Evolutionary conservation across 2,329 filamentous ascomycete genomes (phyloP), one percentile per base, ranked within the genome.

Genomic region (Monilinia fructigena): DNA sequence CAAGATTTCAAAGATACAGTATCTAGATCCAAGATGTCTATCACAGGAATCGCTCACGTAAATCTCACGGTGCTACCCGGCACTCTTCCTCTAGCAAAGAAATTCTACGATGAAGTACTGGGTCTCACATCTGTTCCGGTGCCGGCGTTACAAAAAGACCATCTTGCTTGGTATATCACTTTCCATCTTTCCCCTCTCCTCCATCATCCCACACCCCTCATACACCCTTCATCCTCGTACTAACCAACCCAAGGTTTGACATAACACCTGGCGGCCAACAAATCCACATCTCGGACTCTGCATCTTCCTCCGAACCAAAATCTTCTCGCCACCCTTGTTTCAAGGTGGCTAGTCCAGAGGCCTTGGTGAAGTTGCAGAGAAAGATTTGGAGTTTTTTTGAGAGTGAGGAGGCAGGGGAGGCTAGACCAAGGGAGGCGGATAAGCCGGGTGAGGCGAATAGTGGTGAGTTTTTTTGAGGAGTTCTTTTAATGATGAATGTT

Each of bases 251-350:
- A 45, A 74, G 77, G 80, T 85, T 88, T 77, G 83, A 88, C 72
- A 83, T 88, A 65, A 83, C 79, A 18, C 77, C 77, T 8, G 75
- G 75, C 3, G 80, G 81, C 1, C 85, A 87, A 72, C 84, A 87
- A 76, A 78, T 88, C 18, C 85, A 87, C 72, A 75, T 87, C 60
- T 82, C 82, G 0, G 78, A 80, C 65, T 83, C 82, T 0, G 62
- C 60, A 28, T 63, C 53, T 1, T 42, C 38, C 16, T 72, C 77
- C 1, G 80, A 80, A 31, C 71, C 75, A 1, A 74, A 77, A 6
- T 81, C 82, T 0, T 76, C 77, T 2, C 79, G 84, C 2, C 86
- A 89, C 70, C 84, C 85, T 3, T 89, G 86, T 75, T 88, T 89
- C 71, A 80, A 79, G 48, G 71, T 88, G 2, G 79, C 75, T 1